These are phyloP conservation scores for Coleophoma eucalyptorum DNA, from an alignment of 2,329 filamentous ascomycete species.

Conservation along the genomic window DNA sequence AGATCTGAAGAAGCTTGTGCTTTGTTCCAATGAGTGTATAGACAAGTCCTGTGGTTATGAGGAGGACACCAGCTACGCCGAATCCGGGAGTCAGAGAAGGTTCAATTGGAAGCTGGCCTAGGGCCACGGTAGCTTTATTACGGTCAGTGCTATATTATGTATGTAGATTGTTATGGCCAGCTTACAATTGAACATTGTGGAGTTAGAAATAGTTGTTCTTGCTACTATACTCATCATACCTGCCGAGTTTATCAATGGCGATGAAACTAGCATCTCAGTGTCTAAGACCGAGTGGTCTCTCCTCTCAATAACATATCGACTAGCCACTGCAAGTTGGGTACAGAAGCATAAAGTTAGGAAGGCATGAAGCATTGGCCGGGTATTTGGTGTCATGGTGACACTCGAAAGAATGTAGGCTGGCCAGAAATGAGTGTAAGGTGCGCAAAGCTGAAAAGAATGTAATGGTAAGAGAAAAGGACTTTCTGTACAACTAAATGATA, in stretches of 20 bases:
- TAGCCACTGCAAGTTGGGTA: conserved; percentile 15
- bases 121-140: conserved; percentile 19
- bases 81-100: conserved; percentile 78
- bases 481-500: not conserved
- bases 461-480: not conserved
- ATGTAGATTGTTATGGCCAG: too few species aligned
- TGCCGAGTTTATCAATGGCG: too few species aligned
- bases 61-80: conserved; percentile 71
- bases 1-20: conserved; percentile 74
- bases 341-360: conserved; percentile 19
- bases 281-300: conserved; percentile 18
- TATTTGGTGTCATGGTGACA: conserved; percentile 11
- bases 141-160: conserved; percentile 9
- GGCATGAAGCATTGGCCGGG: conserved; percentile 12
- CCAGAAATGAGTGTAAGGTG: not conserved
- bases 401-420: not conserved
- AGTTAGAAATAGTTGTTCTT: conserved; percentile 9
- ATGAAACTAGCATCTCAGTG: conserved; percentile 4
- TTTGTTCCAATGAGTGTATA: conserved; percentile 80
- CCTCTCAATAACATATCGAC: conserved; percentile 13
- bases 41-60: conserved; percentile 67
- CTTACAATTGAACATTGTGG: conserved; percentile 20
- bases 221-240: conserved; percentile 8
- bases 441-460: not conserved
- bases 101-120: conserved; percentile 61